Evolutionary conservation across 805 yeast species (phyloP), one percentile per base, ranked within the genome.

Genomic region (Myxozyma monticola): DNA sequence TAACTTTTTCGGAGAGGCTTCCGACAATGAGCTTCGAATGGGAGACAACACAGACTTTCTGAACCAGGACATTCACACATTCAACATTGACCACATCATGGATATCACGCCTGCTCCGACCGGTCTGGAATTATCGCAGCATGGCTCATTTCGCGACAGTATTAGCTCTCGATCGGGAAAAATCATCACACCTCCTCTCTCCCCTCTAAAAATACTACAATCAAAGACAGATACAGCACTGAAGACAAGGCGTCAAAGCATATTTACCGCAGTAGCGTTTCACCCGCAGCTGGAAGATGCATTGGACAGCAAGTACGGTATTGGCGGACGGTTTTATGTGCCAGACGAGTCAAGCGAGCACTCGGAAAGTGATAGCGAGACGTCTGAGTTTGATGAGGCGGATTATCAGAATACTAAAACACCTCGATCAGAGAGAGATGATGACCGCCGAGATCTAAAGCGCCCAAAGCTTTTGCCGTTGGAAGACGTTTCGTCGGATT

Each of bases 281-380:
- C 85, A 87, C 60, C 96, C 96, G 0, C 76, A 84, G 17, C 84
- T 88, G 47, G 82, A 81, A 49, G 77, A 79, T 40, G 81, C 78
- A 50, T 82, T 91, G 34, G 98, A 91, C 64, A 81, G 85, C 49
- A 91, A 91, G 62, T 91, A 91, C 62, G 83, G 84, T 10, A 76
- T 77, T 56, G 99, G 99, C 4, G 99, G 99, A 1, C 85, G 90
- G 62, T 91, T 86, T 64, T 89, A 82, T 63, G 87, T 85, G 12
- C 57, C 66, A 3, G 46, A 51, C 12, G 61, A 51, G 22, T 61
- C 48, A 14, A 60, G 49, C n/a, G 57, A 41, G 8, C 38, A 26
- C 10, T 37, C 49, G 22, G 51, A 62, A 30, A 57, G 48, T 30
- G 64, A 52, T 18, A 43, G 31, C 14, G 54, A 36, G n/a, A 47